Base-by-base conservation (phyloP, 768 basidiomycete species). In the Hydnomerulius pinastri region DNA sequence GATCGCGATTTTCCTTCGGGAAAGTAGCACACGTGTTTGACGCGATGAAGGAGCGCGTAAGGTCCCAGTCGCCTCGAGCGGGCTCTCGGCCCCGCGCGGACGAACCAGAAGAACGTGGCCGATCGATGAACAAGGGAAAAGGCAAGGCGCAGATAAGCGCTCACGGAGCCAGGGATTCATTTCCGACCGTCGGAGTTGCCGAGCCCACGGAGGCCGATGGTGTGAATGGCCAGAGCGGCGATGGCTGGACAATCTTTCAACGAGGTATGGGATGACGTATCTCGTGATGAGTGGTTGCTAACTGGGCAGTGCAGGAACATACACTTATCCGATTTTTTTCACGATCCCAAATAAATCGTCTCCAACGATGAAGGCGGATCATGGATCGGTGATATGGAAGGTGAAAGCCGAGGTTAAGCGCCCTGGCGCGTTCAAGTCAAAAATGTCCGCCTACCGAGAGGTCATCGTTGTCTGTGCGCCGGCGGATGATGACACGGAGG, bases 291-390 rank as follows among this genome's bases (percentile, higher is more conserved):
- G 27, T 58, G 87, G 88, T 92, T 17, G 86, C 83, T 15, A 92
- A 96, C n/a, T 23, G 13, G n/a, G 36, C 8, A 33, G 18, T 51
- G 27, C 58, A 90, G 94, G 94, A 17, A 88, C 84, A 5, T 98
- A 98, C 66, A 92, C 87, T 15, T 98, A 92, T 69, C 96, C 96
- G 3, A 89, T 99, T 61, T 90, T 90, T 12, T 94, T 98, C 66
- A 76, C 85, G 15, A 85, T 99, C 48, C 92, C 96, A 0, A 75
- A 82, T 5, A 78, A 81, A 51, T 77, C 87, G 3, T 92, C 94
- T 3, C 91, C 96, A 2, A 83, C 85, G 0, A 73, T 95, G 54
- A 74, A 76, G 36, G 85, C 85, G 53, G 81, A 86, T 32, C 87
- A 81, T 57, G 96, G 94, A 8, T 78, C 82, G 3, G 83, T 97